Base-by-base conservation (phyloP, 495 filamentous ascomycete genomes). In the Penicillium salamii region DNA sequence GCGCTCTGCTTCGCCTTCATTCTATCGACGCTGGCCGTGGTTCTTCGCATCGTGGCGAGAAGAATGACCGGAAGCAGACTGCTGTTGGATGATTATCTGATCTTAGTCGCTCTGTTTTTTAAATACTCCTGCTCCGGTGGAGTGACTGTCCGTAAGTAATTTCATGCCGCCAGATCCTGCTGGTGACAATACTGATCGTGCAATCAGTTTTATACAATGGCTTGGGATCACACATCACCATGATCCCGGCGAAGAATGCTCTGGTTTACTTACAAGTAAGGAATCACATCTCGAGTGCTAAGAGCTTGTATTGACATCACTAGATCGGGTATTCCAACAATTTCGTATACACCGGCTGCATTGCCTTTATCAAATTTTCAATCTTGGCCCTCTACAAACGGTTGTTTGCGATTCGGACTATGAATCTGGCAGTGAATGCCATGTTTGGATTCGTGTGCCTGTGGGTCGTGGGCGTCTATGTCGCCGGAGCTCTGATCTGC, bases 321-420 rank as follows among this genome's bases (percentile, higher is more conserved):
- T 18, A 69, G 60, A 53, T 63, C 23, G 57, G 51, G 24, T 63
- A 50, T 38, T 41, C 67, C 34, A 72, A 68, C 39, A 39, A 56
- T 19, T 67, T 70, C 20, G 31, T 66, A 20, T 72, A 74, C 46
- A 61, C 61, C 8, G 18, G 53, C 35, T 58, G 52, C 15, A 46
- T 70, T 15, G 54, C 54, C 0, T 63, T 66, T 29, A 66, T 69
- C 53, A 78, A 77, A 43, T 51, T 67, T 8, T 78, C 75, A 3
- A 73, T 78, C 36, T 44, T 78, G 14, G 58, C 67, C 1, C 58
- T 77, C 8, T 70, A 74, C 44, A 62, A 59, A 17, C 71, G 71
- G 0, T 32, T 77, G 0, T 74, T 78, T 37, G 42, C 58, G 0
- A 58, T 47, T 8, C 58, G 50, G 28, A 21, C 50, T 11, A 65